Evolutionary conservation across 2,329 filamentous ascomycete species (phyloP), one percentile per base, ranked within the genome.

Genomic region (Mariannaea sp.): DNA sequence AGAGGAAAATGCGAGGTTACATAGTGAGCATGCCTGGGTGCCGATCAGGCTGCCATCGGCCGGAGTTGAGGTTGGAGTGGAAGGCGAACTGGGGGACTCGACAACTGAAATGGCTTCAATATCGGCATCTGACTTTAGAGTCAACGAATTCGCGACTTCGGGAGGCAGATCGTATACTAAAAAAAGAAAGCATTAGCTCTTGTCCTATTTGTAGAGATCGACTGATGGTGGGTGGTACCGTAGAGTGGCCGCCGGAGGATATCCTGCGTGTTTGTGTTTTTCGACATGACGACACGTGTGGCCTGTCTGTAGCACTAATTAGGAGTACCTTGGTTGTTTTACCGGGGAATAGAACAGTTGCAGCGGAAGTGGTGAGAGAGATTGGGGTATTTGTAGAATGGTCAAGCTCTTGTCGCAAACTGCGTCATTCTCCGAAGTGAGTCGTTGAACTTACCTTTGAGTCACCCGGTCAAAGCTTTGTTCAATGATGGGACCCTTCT

Each of bases 131-230:
- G 65, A 51, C 48, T 75, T 75, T 13, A 77, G 78, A 8, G 81
- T 79, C 60, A 96, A 78, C 3, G 84, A 88, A 46, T 79, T 76
- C 29, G 95, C 77, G 40, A 96, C 80, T 68, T 92, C 84, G 55
- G 81, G 77, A 1, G 91, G 90, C 19, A 97, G 82, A 70, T 95
- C 88, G 72, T 92, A 97, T 52, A 93, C 89, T 92, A 36, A 29
- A 16, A 6, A 20, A 9, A 16, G 5, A 20, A 9, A 20, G 29
- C 24, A 53, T 68, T 22, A 67, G 61, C 45, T 42, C 35, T 54
- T 41, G 17, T 17, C 46, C 29, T 13, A 10, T n/a, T 32, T 50
- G 24, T 35, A 26, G 17, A 26, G 48, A 24, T 38, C 9, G 16
- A 16, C 20, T n/a, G n/a, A n/a, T n/a, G n/a, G 30, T 27, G 20